Percentiles rank a stretch among this genome's conserved stretches.
Evolutionary conservation across 768 basidiomycete species (phyloP).

Genomic region (Strobilomyces confusus): DNA sequence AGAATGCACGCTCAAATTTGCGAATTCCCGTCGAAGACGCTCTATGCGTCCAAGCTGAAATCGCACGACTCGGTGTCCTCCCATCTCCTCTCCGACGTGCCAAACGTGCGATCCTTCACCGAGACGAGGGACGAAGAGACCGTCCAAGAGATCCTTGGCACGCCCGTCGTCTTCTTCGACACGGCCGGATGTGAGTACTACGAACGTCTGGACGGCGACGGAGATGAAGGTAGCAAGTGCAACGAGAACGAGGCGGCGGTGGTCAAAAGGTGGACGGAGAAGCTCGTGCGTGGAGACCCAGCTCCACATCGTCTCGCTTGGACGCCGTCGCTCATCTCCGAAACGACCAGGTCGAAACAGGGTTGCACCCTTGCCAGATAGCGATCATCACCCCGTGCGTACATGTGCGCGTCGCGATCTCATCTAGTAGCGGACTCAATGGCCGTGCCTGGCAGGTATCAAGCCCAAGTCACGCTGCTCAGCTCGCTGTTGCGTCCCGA

Average conservation of each 20-base stretch:
- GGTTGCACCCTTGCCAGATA: conserved; percentile 67
- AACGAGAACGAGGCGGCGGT: conserved; percentile 95
- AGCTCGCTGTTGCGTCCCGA: conserved; percentile 68
- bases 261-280: conserved; percentile 78
- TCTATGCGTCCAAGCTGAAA: conserved; percentile 69
- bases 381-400: conserved; percentile 83
- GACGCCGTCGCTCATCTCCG: neutral
- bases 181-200: conserved; percentile 93
- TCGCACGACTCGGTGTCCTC: conserved; percentile 69
- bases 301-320: too few species aligned
- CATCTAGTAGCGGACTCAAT: too few species aligned
- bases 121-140: conserved; percentile 55
- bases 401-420: neutral
- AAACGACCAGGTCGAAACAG: conserved; percentile 48
- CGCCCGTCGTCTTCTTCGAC: conserved; percentile 89
- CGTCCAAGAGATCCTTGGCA: conserved; percentile 64
- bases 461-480: conserved; percentile 88
- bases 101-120: conserved; percentile 40
- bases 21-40: conserved; percentile 75
- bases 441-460: conserved; percentile 48
- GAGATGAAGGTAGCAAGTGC: conserved; percentile 85
- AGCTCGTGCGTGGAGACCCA: conserved; percentile 49
- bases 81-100: conserved; percentile 70
- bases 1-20: conserved; percentile 91
- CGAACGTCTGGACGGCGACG: conserved; percentile 72